Evolutionary conservation across 139 green algal genomes (phyloP), one percentile per base, ranked within the genome.

Genomic region (Diplosphaera chodatii): DNA sequence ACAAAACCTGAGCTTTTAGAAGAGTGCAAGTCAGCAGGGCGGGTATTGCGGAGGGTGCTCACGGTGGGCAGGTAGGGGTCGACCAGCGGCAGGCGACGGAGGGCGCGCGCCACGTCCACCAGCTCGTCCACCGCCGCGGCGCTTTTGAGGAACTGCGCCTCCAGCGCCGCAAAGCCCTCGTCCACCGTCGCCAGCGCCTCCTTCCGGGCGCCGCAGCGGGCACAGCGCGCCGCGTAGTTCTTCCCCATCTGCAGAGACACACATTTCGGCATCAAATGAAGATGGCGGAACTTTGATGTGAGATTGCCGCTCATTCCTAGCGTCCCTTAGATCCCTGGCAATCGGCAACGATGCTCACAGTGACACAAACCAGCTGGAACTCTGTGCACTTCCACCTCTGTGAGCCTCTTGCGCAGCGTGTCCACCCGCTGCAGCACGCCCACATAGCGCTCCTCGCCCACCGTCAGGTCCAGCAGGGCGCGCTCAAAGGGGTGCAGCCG

Each of bases 401-500:
- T 75, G n/a, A 90, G 22, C 2, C 79, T 66, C 66, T 89, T 91
- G 48, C 90, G 75, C 72, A 93, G 66, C 0, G 67, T 30, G 65
- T 92, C 74, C 28, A 92, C 77, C 28, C 64, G 30, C 3, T 29
- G 63, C 68, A 98, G 77, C 13, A 82, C 73, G 16, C 29, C 65
- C 41, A 82, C 78, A 66, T 94, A 96, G 27, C 71, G 34, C 32
- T 55, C 79, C 23, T 67, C 68, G 0, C 86, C 89, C n/a, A 97
- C 76, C 10, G 91, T 97, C 13, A 99, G 82, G 56, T 95, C 63
- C 25, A 25, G 27, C 27, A 67, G 86, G 1, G 84, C 90, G 0
- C 63, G 66, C 68, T 98, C 94, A 81, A 98, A 98, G 27, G 91
- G 88, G 74, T 97, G 93, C 40, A 98, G 86, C 21, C 73, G 71